These are phyloP conservation scores for Xylaria flabelliformis DNA, from an alignment of 495 filamentous ascomycete species.

Conservation along the genomic window DNA sequence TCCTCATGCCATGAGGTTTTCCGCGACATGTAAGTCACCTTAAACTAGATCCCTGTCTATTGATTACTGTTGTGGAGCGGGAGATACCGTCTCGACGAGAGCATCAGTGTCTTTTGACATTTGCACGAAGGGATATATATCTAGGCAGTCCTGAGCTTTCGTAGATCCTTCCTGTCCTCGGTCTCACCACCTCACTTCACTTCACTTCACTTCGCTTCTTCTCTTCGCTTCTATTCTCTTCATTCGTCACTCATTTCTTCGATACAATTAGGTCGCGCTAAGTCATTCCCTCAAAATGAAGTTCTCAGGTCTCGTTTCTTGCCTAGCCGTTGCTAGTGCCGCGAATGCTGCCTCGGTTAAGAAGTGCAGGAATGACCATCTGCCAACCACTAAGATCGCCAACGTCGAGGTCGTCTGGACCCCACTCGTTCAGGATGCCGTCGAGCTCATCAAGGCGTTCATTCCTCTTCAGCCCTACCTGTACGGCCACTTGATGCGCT, in stretches of 20 bases:
- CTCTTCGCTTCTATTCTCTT: neutral
- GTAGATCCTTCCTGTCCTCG: neutral
- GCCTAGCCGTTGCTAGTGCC: conserved; percentile 11
- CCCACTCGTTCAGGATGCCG: conserved; percentile 35
- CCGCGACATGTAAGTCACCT: neutral
- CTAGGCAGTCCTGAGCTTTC: conserved; percentile 1
- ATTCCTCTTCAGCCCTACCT: conserved; percentile 32
- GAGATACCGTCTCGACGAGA: neutral
- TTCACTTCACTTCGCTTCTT: neutral
- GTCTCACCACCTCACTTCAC: neutral
- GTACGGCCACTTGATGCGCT: conserved; percentile 57
- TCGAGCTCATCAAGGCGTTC: conserved; percentile 45
- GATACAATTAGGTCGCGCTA: neutral
- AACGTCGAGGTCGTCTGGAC: conserved; percentile 36
- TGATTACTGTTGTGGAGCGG: conserved; percentile 3
- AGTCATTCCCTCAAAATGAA: conserved; percentile 22
- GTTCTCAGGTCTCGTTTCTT: conserved; percentile 17
- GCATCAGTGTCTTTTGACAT: neutral
- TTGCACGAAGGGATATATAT: neutral
- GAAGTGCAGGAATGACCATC: neutral
- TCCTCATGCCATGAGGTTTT: neutral
- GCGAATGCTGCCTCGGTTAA: neutral
- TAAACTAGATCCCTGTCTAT: neutral
- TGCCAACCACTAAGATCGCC: conserved; percentile 29
- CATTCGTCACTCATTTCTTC: neutral